Conservation (phyloP, 148 eudicot species). For the Heliosperma pusillum region DNA sequence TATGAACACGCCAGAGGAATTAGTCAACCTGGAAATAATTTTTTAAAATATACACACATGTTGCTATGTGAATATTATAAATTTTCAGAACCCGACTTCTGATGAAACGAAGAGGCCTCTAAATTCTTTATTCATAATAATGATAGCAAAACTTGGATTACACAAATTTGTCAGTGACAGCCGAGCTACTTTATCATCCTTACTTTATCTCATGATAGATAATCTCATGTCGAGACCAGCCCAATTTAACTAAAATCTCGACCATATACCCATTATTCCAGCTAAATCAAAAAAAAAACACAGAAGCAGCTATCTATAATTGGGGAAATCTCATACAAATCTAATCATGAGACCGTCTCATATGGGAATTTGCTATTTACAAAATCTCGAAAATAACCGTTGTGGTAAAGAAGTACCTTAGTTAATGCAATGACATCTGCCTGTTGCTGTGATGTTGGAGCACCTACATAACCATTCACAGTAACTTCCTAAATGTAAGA, state of each 20-base stretch:
- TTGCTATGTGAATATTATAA: neutral
- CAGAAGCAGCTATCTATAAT: too few relatives aligned
- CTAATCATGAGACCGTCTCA: neutral
- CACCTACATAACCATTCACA: conserved; percentile 45
- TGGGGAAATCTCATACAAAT: too few relatives aligned
- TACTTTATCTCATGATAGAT: neutral
- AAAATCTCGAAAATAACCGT: neutral
- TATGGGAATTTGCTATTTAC: neutral
- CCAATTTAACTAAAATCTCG: neutral
- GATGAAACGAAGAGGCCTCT: neutral
- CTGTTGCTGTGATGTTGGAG: conserved; percentile 1
- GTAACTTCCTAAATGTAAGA: neutral
- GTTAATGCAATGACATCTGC: conserved; percentile 75
- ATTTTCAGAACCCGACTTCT: neutral
- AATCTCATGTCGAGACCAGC: neutral
- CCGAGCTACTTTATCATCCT: neutral
- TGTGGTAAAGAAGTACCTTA: conserved; percentile 50
- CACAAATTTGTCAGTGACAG: neutral
- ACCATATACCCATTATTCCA: too few relatives aligned
- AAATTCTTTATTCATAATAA: neutral
- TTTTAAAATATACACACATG: conserved; percentile 4
- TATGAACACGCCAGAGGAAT: neutral
- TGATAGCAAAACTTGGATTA: neutral
- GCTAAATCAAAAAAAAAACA: too few relatives aligned
- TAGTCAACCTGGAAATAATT: neutral